Evolutionary conservation across 306 rosid genomes (phyloP), one percentile per base, ranked within the genome.

Genomic region (Cucumis hystrix): DNA sequence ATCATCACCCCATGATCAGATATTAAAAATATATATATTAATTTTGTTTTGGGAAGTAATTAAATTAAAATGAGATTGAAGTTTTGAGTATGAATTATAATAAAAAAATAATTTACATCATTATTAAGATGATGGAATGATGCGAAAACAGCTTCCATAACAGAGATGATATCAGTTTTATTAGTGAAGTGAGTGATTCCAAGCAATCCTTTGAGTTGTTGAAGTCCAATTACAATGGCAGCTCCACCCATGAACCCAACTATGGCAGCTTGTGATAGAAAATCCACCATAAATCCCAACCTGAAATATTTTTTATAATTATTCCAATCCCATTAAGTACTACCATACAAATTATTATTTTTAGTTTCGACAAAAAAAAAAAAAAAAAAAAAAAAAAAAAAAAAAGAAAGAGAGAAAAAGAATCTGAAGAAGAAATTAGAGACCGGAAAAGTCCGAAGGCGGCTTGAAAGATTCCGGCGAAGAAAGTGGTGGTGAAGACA

Each of bases 381-480:
- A 23, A 23, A 1, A 23, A 23, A 23, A 23, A 1, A 23, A 23
- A 23, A n/a, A n/a, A n/a, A n/a, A n/a, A n/a, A n/a, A 23, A 23
- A 23, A 23, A 23, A 1, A 23, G 1, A 23, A 23, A 1, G 1
- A 23, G 1, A 23, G 25, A 23, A 23, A 23, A 23, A 23, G 16
- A 51, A 6, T 21, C 37, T 33, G 5, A 33, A 33, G 37, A 33
- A 33, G 37, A 33, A 33, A 33, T 33, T 33, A 33, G 52, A 63
- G 28, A 89, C 96, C 96, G 84, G 81, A 89, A 82, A 80, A 93
- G 78, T 80, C 97, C 98, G 45, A 91, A 91, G 5, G 90, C 75
- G 55, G 91, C 83, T 67, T 93, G 98, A 65, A 93, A 93, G 71
- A 91, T 81, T 10, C 98, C 98, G 14, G 96, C 86, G 51, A 93